These are phyloP conservation scores for Lactifluus pinguis DNA, from an alignment of 768 basidiomycete species.

Conservation along the genomic window DNA sequence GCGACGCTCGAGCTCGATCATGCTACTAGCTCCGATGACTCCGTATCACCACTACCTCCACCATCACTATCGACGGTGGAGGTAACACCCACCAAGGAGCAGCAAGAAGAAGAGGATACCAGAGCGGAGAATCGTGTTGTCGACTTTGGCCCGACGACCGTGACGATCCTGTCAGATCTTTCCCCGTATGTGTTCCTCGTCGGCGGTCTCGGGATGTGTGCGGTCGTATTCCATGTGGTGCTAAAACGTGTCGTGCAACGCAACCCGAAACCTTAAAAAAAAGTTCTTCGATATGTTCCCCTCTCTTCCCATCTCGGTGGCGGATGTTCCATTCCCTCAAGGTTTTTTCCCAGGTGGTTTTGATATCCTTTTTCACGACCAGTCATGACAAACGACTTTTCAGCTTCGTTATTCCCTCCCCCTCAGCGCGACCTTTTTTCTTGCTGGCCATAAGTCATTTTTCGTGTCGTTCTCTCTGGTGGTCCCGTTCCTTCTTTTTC, in stretches of 20 bases:
- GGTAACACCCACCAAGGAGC: background rate
- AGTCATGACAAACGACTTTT: too few species aligned
- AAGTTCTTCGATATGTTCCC: too few species aligned
- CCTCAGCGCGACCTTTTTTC: too few species aligned
- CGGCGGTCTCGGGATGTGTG: slow-evolving; percentile 38
- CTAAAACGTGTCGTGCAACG: slow-evolving; percentile 25
- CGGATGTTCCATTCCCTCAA: too few species aligned
- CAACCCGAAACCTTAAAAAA: slow-evolving; percentile 2
- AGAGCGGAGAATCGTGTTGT: background rate
- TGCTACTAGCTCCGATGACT: background rate
- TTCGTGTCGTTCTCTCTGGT: too few species aligned
- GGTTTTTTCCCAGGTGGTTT: too few species aligned
- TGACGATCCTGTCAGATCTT: slow-evolving; percentile 26
- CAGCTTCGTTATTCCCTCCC: too few species aligned
- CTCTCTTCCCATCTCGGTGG: too few species aligned
- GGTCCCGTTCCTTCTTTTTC: too few species aligned
- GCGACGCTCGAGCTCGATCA: background rate
- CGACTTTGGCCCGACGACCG: slow-evolving; percentile 15
- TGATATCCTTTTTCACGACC: background rate
- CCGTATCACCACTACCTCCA: background rate
- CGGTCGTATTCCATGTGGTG: slow-evolving; percentile 34
- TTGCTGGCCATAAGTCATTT: too few species aligned
- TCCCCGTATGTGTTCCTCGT: slow-evolving; percentile 40
- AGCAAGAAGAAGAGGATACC: background rate
- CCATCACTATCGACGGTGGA: background rate